Conservation (phyloP, 2,329 filamentous ascomycete species). For the Celoporthe dispersa region DNA sequence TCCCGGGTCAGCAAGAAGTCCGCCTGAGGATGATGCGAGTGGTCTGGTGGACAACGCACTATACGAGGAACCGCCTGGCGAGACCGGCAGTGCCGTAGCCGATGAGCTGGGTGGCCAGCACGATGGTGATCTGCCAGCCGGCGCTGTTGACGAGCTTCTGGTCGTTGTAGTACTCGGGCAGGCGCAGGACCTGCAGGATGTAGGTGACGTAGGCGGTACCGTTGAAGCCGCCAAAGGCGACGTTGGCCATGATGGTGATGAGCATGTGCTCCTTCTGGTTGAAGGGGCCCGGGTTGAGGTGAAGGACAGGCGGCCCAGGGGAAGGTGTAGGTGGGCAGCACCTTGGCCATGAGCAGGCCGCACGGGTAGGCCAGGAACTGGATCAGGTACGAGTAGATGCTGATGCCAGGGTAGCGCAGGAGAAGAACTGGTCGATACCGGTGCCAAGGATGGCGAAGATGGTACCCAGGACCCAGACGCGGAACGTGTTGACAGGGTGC, state of each 20-base stretch:
- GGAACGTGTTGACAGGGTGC: conserved; percentile 56
- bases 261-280: conserved; percentile 65
- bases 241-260: conserved; percentile 66
- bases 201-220: conserved; percentile 20
- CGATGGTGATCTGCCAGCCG: conserved; percentile 55
- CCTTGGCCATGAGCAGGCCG: conserved; percentile 54
- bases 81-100: conserved; percentile 60
- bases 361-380: conserved; percentile 61
- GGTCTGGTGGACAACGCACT: conserved; percentile 31
- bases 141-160: conserved; percentile 53
- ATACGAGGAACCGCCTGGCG: conserved; percentile 54
- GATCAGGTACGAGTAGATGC: conserved; percentile 58
- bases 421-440: conserved; percentile 62
- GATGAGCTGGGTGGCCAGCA: conserved; percentile 57
- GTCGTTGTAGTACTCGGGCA: conserved; percentile 54
- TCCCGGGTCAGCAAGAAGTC: neutral
- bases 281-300: conserved; percentile 61
- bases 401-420: conserved; percentile 60
- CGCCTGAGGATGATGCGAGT: neutral
- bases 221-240: conserved; percentile 33
- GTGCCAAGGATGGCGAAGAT: conserved; percentile 53
- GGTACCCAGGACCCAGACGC: conserved; percentile 58
- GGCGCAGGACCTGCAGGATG: conserved; percentile 20
- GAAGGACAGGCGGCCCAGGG: conserved; percentile 51
- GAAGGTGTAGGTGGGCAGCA: conserved; percentile 56